Conservation (phyloP, 1,284 basidiomycete species). For the Blastosporella zonata region DNA sequence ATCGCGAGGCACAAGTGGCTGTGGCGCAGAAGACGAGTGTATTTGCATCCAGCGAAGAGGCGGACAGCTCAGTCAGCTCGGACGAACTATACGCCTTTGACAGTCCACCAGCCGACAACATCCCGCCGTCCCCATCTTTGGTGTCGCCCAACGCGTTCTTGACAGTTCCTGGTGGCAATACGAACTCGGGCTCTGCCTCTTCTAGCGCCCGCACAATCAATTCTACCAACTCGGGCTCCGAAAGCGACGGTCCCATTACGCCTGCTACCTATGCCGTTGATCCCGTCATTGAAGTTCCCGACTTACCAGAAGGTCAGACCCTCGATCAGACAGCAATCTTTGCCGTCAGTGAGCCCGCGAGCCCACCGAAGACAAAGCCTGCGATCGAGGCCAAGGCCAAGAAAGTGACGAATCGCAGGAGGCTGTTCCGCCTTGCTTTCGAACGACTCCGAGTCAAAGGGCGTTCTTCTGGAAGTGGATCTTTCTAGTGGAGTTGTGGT, state of each 20-base stretch:
- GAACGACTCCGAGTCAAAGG: constrained; percentile 34
- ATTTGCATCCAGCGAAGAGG: constrained; percentile 13
- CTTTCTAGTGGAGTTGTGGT: constrained; percentile 16
- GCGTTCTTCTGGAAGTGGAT: constrained; percentile 22
- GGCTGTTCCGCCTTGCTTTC: constrained; percentile 32
- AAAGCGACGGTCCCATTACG: constrained; percentile 46
- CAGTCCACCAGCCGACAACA: constrained; percentile 31
- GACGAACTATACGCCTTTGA: constrained; percentile 35
- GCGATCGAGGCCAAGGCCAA: constrained; percentile 14
- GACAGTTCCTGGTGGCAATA: constrained; percentile 9
- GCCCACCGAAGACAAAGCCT: constrained; percentile 9
- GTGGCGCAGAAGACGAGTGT: constrained; percentile 8
- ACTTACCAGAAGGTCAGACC: constrained; percentile 33
- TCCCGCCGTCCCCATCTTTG: constrained; percentile 15
- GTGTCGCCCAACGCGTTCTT: constrained; percentile 5
- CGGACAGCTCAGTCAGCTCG: constrained; percentile 25
- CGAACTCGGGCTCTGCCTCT: constrained; percentile 14
- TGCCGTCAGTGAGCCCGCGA: constrained; percentile 7
- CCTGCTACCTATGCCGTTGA: constrained; percentile 40
- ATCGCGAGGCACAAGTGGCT: constrained; percentile 4
- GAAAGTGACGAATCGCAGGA: constrained; percentile 22
- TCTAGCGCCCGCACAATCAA: constrained; percentile 18
- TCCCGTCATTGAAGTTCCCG: constrained; percentile 38
- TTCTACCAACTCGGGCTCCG: constrained; percentile 29
- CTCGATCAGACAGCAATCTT: constrained; percentile 23